Conservation (phyloP, 371 early-diverging fungal species). For the Actinomucor elegans region DNA sequence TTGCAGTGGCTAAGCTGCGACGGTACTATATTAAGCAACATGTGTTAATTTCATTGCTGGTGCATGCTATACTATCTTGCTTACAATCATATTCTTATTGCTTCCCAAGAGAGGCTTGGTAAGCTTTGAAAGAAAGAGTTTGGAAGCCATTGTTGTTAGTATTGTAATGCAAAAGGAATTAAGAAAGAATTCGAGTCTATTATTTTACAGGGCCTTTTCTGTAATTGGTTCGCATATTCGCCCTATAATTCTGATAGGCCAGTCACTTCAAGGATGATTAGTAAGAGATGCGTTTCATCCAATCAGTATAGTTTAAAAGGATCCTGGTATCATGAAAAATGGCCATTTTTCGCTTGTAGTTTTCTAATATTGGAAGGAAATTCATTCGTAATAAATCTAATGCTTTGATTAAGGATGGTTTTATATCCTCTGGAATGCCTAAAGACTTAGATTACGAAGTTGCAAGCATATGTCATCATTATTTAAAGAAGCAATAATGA, state of each 20-base stretch:
- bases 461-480: no score
- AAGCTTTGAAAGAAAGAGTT: conserved; percentile 12
- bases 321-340: no score
- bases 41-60: neutral
- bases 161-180: neutral
- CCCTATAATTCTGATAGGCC: neutral
- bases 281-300: neutral
- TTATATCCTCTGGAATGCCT: no score
- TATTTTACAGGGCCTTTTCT: conserved; percentile 11
- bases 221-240: neutral
- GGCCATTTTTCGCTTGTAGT: no score
- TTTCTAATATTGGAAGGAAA: no score
- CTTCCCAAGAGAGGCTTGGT: conserved; percentile 12
- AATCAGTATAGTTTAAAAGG: no score
- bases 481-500: no score
- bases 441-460: no score
- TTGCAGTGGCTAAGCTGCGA: conserved; percentile 59
- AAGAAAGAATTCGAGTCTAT: neutral
- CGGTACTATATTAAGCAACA: conserved; percentile 33
- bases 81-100: conserved; percentile 7
- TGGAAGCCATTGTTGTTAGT: conserved; percentile 10
- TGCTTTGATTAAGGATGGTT: no score
- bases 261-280: neutral
- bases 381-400: no score
- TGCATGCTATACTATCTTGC: neutral